phyloP scores from a whole-genome alignment of 805 yeast species.

The Barnettozyma vustinii region DNA sequence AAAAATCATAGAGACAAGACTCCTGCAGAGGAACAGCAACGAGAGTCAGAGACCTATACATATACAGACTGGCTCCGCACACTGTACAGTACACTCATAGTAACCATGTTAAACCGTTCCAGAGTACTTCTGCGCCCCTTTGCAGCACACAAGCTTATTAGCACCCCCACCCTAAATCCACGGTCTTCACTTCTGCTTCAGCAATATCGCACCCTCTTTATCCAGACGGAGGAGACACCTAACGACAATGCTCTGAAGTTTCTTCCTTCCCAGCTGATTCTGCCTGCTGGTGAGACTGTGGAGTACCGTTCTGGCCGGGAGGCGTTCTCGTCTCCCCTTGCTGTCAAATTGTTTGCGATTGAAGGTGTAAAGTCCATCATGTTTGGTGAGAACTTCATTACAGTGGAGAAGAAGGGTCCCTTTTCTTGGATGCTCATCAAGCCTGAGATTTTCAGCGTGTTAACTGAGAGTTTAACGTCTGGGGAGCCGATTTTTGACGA shows the following conservation, averaged over 20 bases:
- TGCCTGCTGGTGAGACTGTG: slow-evolving; percentile 58
- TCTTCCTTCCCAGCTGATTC: slow-evolving; percentile 65
- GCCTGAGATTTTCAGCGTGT: slow-evolving; percentile 51
- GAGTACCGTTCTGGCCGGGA: slow-evolving; percentile 75
- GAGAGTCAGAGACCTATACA: not conserved
- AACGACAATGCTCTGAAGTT: slow-evolving; percentile 84
- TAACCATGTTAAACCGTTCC: not conserved
- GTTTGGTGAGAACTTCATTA: slow-evolving; percentile 81
- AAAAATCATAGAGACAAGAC: no score
- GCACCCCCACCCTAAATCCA: not conserved
- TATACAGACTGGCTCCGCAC: not conserved
- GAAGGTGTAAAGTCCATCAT: slow-evolving; percentile 74
- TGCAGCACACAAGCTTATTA: not conserved
- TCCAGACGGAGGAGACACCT: slow-evolving; percentile 83
- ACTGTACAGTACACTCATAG: no score
- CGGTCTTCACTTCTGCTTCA: not conserved
- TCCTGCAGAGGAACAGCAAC: no score
- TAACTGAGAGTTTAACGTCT: slow-evolving; percentile 28
- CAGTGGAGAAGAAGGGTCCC: slow-evolving; percentile 57
- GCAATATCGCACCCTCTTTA: slow-evolving; percentile 39
- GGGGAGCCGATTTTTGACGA: slow-evolving; percentile 48
- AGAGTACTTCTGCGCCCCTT: slow-evolving; percentile 2
- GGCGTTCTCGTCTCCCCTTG: slow-evolving; percentile 70
- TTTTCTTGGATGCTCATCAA: slow-evolving; percentile 54
- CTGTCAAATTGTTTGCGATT: slow-evolving; percentile 63